Evolutionary conservation across 106 monocot genomes (phyloP).

Genomic region (Phalaenopsis equestris): DNA sequence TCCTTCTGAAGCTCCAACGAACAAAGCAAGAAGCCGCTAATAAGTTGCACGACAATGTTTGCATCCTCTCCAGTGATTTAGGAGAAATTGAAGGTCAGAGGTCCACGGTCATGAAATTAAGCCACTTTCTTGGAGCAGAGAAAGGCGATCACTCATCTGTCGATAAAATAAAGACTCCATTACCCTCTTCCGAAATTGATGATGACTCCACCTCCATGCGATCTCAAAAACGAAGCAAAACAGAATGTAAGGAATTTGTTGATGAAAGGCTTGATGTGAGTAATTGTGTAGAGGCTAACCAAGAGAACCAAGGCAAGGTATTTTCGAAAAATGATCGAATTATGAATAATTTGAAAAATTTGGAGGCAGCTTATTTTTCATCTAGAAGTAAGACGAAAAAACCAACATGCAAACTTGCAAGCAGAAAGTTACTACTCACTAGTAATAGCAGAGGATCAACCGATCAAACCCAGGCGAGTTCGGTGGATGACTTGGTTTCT

Average conservation of each 20-base stretch:
- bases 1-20: conserved; percentile 54
- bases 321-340: conserved; percentile 60
- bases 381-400: conserved; percentile 34
- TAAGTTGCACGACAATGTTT: conserved; percentile 45
- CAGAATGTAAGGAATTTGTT: neutral
- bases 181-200: conserved; percentile 10
- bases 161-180: conserved; percentile 13
- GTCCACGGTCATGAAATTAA: conserved; percentile 20
- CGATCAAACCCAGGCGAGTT: conserved; percentile 43
- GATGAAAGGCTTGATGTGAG: conserved; percentile 17
- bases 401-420: conserved; percentile 8
- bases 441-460: conserved; percentile 33
- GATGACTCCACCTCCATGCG: conserved; percentile 28
- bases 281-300: conserved; percentile 16
- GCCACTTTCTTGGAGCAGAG: conserved; percentile 12
- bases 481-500: conserved; percentile 39
- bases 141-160: conserved; percentile 16
- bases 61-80: conserved; percentile 62
- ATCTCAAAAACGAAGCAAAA: conserved; percentile 52
- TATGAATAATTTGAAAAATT: conserved; percentile 88
- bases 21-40: conserved; percentile 60
- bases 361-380: conserved; percentile 78
- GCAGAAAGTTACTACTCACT: conserved; percentile 5
- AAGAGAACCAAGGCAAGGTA: conserved; percentile 12
- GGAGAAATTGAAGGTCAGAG: conserved; percentile 41